phyloP scores from a whole-genome alignment of 352 stramenopile species.

The Phytophthora syringae region DNA sequence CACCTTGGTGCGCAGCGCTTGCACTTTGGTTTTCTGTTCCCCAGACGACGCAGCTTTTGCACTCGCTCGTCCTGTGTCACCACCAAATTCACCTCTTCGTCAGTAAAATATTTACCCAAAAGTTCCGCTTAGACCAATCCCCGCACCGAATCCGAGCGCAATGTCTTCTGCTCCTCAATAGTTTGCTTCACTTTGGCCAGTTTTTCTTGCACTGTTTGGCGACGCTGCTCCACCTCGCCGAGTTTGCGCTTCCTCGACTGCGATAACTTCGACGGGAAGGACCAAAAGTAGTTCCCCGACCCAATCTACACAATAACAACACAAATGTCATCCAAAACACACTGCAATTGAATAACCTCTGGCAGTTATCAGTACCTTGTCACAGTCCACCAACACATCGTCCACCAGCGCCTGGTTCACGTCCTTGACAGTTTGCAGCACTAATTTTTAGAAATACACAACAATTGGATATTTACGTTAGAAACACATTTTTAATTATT shows the following conservation, averaged over 20 bases:
- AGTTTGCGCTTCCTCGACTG: conserved; percentile 84
- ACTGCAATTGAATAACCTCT: not conserved
- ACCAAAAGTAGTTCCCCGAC: conserved; percentile 91
- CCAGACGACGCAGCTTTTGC: conserved; percentile 62
- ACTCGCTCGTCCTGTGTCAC: conserved; percentile 61
- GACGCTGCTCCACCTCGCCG: conserved; percentile 64
- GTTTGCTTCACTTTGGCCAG: conserved; percentile 54
- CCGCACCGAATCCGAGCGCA: conserved; percentile 67
- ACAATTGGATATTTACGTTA: conserved; percentile 10
- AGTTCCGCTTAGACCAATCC: not conserved
- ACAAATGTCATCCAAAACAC: conserved; percentile 8
- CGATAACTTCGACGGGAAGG: conserved; percentile 84
- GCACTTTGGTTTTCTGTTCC: conserved; percentile 58
- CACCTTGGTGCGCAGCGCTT: conserved; percentile 56
- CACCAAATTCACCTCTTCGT: not conserved
- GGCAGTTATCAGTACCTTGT: conserved; percentile 54
- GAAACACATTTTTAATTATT: not conserved
- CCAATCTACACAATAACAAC: conserved; percentile 57
- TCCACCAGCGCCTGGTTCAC: conserved; percentile 89
- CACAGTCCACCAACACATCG: conserved; percentile 80
- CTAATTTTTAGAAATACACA: conserved; percentile 33
- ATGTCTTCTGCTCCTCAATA: conserved; percentile 54
- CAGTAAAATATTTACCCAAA: not conserved
- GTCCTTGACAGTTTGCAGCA: conserved; percentile 90
- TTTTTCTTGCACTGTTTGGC: conserved; percentile 43